Base-by-base conservation (phyloP, 352 stramenopile species). In the Phytopythium kandeliae region DNA sequence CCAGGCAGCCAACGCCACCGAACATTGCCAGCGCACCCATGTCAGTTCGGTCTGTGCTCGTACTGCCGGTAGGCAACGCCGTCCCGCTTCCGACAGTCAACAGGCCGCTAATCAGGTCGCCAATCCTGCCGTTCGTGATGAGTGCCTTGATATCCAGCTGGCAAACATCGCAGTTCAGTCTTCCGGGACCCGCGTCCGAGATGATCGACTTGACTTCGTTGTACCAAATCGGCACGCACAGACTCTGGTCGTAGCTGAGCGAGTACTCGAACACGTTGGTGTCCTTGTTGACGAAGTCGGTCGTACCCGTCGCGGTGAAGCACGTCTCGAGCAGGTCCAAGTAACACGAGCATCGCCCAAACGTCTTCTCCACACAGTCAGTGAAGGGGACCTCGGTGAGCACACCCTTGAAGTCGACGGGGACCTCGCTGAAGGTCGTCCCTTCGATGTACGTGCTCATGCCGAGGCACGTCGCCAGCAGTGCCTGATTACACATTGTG, bases 81-180 rank as follows among this genome's bases (percentile, higher is more conserved):
- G 43, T 65, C n/a, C 71, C 71, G 21, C 69, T 54, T n/a, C 69
- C 60, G 40, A 83, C 53, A 4, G 51, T 57, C 16, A 93, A 31
- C 16, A 93, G 47, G 6, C 78, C 77, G 30, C 31, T 42, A 33
- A 90, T 47, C 11, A 91, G 60, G 6, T 81, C 68, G 6, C 75
- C 64, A 43, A 91, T 65, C 31, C 79, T 87, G 31, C 69, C 69
- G 37, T 91, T 89, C 19, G 68, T 64, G 28, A 88, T 82, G 55
- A 89, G 33, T 26, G 69, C 78, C 51, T 81, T 75, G 22, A 88
- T 53, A 41, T 86, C 79, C 30, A 90, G 57, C 34, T 79, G 73
- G 59, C 83, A 93, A 16, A 82, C 79, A 26, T 69, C 74, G 48
- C 83, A 93, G 62, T 93, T 93, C 15, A 93, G 59, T 19, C 68